Conservation (phyloP, 1,139 yeast species). For the Debaryomyces singareniensis region DNA sequence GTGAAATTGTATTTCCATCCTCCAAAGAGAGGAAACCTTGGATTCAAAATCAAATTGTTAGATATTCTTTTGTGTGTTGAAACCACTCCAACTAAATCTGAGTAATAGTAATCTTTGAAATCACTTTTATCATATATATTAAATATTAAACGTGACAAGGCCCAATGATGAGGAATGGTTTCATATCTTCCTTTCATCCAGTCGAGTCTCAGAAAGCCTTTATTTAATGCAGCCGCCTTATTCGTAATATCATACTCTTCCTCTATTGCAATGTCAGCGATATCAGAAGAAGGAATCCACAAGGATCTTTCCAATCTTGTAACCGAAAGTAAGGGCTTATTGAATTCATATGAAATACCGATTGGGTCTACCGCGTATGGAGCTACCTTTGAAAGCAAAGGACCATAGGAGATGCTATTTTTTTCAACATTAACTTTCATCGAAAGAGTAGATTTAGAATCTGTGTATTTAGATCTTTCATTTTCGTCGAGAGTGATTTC, state of each 20-base stretch:
- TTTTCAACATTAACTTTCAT: conserved; percentile 29
- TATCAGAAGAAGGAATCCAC: conserved; percentile 53
- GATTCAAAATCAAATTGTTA: conserved; percentile 55
- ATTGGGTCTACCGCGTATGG: conserved; percentile 46
- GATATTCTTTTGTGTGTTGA: conserved; percentile 60
- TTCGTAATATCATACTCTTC: conserved; percentile 83
- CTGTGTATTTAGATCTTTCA: conserved; percentile 11
- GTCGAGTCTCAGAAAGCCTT: conserved; percentile 74
- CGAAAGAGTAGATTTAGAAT: conserved; percentile 19
- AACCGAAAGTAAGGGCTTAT: conserved; percentile 59
- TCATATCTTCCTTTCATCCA: conserved; percentile 55
- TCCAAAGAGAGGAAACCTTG: conserved; percentile 91
- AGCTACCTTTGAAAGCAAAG: conserved; percentile 32
- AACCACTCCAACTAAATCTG: conserved; percentile 93
- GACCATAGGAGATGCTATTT: conserved; percentile 50
- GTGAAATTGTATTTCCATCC: conserved; percentile 97
- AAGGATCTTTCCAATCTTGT: conserved; percentile 61
- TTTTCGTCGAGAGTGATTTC: conserved; percentile 28
- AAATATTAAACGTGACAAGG: conserved; percentile 52
- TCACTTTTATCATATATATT: conserved; percentile 38
- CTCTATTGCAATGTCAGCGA: conserved; percentile 48
- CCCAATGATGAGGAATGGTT: conserved; percentile 37
- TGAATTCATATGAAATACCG: conserved; percentile 58
- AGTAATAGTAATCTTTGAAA: conserved; percentile 61
- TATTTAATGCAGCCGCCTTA: conserved; percentile 59